Base-by-base conservation (phyloP, 805 yeast species). In the Wickerhamiella vanderwaltii region DNA sequence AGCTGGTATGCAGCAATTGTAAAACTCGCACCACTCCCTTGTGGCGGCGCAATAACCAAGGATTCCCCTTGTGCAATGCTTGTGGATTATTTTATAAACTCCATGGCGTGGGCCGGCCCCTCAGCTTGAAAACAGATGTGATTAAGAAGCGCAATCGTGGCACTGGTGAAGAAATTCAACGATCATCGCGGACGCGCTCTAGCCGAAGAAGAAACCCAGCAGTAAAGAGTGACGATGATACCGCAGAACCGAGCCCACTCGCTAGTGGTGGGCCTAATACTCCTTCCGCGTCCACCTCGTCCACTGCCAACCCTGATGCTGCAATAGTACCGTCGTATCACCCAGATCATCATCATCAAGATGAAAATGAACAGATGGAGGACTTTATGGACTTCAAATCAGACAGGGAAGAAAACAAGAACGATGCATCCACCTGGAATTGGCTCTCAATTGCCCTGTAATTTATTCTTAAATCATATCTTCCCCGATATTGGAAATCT, bases 11-110 rank as follows among this genome's bases (percentile, higher is more conserved):
- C 59, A 78, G 85, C 9, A 86, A 86, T 61, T 86, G 96, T 60
- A 79, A 81, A 55, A 86, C 96, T 0, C 77, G 72, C 49, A 86
- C 93, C 13, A 86, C 96, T 0, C 96, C 96, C 1, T 61, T 86
- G 15, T 86, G 96, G 96, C 68, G 96, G 53, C 68, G 95, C 41
- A 83, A 84, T 52, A 85, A 94, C 0, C 85, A 81, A 46, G 95
- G 95, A 1, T 79, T 82, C 55, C 94, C 95, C 0, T 64, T 86
- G 42, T 86, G 96, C 63, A 86, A 86, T 60, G 96, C 96, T 0
- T 86, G 96, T 65, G 96, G 96, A 0, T 63, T 86, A 47, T 86
- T 86, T 53, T 69, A 85, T 55, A 86, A 86, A 59, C 65, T 86
- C 19, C 95, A 86, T 53, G 96, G 95, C 9, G 91, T 85, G 2